phyloP scores from a whole-genome alignment of 768 basidiomycete species.

The Trametopsis cervina region DNA sequence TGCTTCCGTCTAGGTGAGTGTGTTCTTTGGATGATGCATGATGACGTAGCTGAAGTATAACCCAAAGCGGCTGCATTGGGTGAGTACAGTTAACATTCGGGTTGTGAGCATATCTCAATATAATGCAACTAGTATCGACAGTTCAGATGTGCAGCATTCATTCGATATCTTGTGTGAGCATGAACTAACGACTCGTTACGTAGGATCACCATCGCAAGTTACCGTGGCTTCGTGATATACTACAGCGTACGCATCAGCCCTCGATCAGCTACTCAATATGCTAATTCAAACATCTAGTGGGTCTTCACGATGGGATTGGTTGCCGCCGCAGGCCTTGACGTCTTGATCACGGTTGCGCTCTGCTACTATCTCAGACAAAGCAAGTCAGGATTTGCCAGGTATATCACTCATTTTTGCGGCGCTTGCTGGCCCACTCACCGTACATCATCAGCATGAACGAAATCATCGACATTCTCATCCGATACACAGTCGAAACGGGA shows the following conservation, averaged over 20 bases:
- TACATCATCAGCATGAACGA: conserved; percentile 16
- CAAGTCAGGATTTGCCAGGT: conserved; percentile 10
- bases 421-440: background rate
- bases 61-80: conserved; percentile 5
- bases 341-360: conserved; percentile 8
- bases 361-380: conserved; percentile 7
- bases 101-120: background rate
- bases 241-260: conserved; percentile 13
- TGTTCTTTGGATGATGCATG: background rate
- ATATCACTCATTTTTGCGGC: background rate
- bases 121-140: conserved; percentile 7
- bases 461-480: conserved; percentile 16
- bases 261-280: too few species aligned
- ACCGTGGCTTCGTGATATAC: conserved; percentile 4
- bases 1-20: conserved; percentile 13
- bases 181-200: background rate
- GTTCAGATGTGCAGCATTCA: conserved; percentile 8
- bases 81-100: background rate
- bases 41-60: too few species aligned
- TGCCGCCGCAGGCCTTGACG: conserved; percentile 11
- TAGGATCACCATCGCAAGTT: conserved; percentile 13
- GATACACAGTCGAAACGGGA: conserved; percentile 22
- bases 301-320: conserved; percentile 15
- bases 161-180: too few species aligned
- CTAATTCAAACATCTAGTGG: conserved; percentile 5